Evolutionary conservation across 768 basidiomycete species (phyloP).

Genomic region (Hericium coralloides): DNA sequence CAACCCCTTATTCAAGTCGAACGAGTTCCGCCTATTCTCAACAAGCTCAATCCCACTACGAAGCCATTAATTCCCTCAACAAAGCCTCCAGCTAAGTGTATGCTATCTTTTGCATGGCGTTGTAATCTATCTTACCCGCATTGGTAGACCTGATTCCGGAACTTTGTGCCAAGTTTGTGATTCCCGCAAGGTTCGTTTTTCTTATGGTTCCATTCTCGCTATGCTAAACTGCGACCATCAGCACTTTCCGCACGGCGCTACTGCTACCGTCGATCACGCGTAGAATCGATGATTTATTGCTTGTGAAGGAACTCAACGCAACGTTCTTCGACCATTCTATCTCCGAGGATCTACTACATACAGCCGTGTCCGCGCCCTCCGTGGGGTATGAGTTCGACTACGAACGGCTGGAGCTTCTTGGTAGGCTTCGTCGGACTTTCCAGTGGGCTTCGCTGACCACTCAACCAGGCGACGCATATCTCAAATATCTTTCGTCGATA

Average conservation of each 20-base stretch:
- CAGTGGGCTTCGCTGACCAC: neutral
- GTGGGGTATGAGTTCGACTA: slow-evolving; percentile 67
- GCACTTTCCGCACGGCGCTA: slow-evolving; percentile 58
- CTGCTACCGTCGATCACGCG: slow-evolving; percentile 68
- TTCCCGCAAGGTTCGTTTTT: slow-evolving; percentile 56
- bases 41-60: slow-evolving; percentile 50
- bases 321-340: slow-evolving; percentile 56
- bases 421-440: slow-evolving; percentile 25
- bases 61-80: slow-evolving; percentile 28
- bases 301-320: slow-evolving; percentile 73
- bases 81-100: slow-evolving; percentile 53
- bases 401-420: slow-evolving; percentile 77
- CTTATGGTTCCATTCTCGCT: neutral
- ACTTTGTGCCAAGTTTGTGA: slow-evolving; percentile 58
- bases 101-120: slow-evolving; percentile 15
- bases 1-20: slow-evolving; percentile 71
- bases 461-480: slow-evolving; percentile 62
- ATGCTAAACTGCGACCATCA: slow-evolving; percentile 19
- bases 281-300: slow-evolving; percentile 63
- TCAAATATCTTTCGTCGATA: slow-evolving; percentile 71
- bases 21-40: slow-evolving; percentile 39
- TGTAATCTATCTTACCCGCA: slow-evolving; percentile 14
- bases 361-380: slow-evolving; percentile 64
- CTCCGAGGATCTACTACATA: slow-evolving; percentile 47
- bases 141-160: slow-evolving; percentile 75